Base-by-base conservation (phyloP, 768 basidiomycete species). In the Serpula lacrymans region DNA sequence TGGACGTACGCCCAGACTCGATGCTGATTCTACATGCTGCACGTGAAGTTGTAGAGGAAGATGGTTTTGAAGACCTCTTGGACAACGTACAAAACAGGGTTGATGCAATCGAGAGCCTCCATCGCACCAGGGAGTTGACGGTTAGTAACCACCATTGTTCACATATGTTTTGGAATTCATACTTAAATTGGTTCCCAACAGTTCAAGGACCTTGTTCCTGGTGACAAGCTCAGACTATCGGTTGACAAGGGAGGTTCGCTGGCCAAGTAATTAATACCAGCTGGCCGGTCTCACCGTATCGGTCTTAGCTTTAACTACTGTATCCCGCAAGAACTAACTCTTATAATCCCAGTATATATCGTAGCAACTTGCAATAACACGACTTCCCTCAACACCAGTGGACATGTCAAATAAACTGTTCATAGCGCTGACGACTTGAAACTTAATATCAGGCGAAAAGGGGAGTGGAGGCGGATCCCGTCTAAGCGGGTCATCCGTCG, bases 71-170 rank as follows among this genome's bases (percentile, higher is more conserved):
- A 36, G 82, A 87, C n/a, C 55, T 81, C 25, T 70, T 90, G 13
- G 75, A 88, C 45, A 71, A 69, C 37, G 89, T 90, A 5, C 70
- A 86, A 36, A 77, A 77, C 44, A 71, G 92, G 11, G 79, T 93
- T 28, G 86, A 91, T 59, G 84, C 88, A 60, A 93, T 94, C 52
- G 91, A 94, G 64, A 84, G 82, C 59, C 55, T 91, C 42, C 86
- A 87, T 48, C 72, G 87, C 30, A 89, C 87, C 17, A 66, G 84
- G 42, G 86, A 89, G 61, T 60, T 88, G 45, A 87, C 83, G 30
- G 85, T 87, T 51, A 25, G 75, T 66, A 20, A 18, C 41, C 11
- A 42, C 6, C 47, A 39, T 20, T 18, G 29, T 23, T 29, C 17
- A 13, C 18, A 11, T 20, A 16, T 3, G 33, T 34, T 39, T 36